phyloP scores from a whole-genome alignment of 371 early-diverging fungal genomes.

The Mortierella sp. region DNA sequence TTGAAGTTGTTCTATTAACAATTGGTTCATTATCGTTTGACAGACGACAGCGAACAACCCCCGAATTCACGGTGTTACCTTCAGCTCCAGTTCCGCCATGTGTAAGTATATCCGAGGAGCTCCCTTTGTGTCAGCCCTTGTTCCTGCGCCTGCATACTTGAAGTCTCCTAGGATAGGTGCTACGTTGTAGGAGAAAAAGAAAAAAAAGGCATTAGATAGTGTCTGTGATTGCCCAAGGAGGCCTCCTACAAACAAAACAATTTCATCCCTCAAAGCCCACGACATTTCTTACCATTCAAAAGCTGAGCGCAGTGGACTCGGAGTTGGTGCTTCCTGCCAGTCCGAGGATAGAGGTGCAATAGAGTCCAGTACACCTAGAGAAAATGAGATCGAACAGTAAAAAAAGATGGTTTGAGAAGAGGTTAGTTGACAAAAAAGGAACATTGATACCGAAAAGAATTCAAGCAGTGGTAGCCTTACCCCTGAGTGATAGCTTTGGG shows the following conservation, averaged over 20 bases:
- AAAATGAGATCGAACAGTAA: background rate
- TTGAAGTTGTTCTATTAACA: background rate
- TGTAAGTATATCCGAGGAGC: conserved; percentile 26
- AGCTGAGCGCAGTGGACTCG: conserved; percentile 49
- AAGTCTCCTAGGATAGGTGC: conserved; percentile 44
- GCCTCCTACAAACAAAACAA: background rate
- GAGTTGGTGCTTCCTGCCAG: conserved; percentile 50
- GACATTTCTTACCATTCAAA: conserved; percentile 21
- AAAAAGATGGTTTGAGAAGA: background rate
- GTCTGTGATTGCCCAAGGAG: background rate
- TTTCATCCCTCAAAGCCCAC: too few relatives aligned
- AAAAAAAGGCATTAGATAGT: background rate
- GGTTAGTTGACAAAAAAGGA: background rate
- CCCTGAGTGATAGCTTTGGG: conserved; percentile 13
- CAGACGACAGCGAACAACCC: background rate
- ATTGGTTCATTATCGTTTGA: background rate
- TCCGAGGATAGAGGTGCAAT: conserved; percentile 30
- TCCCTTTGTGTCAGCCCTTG: background rate
- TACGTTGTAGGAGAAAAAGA: background rate
- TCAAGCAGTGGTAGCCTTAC: background rate
- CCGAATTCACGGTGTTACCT: conserved; percentile 9
- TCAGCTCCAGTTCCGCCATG: conserved; percentile 22
- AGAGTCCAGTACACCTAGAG: conserved; percentile 16
- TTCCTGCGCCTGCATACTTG: conserved; percentile 8
- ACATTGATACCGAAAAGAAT: background rate